phyloP scores from a whole-genome alignment of 129 eudicot genomes.

The Tanacetum coccineum region DNA sequence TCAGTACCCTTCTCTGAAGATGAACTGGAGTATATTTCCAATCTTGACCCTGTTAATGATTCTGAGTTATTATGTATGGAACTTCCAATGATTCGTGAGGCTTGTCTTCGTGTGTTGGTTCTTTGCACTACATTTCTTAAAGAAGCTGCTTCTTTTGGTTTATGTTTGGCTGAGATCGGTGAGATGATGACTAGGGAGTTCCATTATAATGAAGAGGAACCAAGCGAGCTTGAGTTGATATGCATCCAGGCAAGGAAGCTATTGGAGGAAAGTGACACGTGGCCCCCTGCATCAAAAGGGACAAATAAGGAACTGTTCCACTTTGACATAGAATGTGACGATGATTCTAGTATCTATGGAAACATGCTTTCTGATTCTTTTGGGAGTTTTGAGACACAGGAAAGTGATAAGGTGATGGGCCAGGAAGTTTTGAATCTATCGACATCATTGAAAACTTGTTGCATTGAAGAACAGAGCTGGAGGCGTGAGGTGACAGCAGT shows the following conservation, averaged over 20 bases:
- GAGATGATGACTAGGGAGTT: slow-evolving; percentile 27
- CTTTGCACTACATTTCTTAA: slow-evolving; percentile 39
- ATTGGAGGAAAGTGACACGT: slow-evolving; percentile 17
- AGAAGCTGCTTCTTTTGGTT: slow-evolving; percentile 37
- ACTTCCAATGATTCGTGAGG: slow-evolving; percentile 44
- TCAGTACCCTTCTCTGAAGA: slow-evolving; percentile 18
- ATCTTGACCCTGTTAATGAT: slow-evolving; percentile 37
- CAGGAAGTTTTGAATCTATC: slow-evolving; percentile 14
- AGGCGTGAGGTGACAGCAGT: neutral
- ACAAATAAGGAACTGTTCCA: slow-evolving; percentile 25
- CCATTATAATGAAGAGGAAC: slow-evolving; percentile 30
- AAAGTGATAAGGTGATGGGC: slow-evolving; percentile 7
- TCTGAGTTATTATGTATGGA: slow-evolving; percentile 35
- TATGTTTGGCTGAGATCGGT: slow-evolving; percentile 32
- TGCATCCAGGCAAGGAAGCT: slow-evolving; percentile 32
- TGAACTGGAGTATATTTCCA: slow-evolving; percentile 19
- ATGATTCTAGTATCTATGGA: slow-evolving; percentile 9
- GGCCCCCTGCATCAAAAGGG: slow-evolving; percentile 18
- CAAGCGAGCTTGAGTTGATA: slow-evolving; percentile 40
- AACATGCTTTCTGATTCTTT: slow-evolving; percentile 10
- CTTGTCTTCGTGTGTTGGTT: slow-evolving; percentile 38
- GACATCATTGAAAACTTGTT: neutral
- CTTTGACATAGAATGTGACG: slow-evolving; percentile 41
- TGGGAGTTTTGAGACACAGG: slow-evolving; percentile 18
- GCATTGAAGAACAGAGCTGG: neutral